These are phyloP conservation scores for Allium cepa DNA, from an alignment of 106 monocot genomes.

Conservation along the genomic window DNA sequence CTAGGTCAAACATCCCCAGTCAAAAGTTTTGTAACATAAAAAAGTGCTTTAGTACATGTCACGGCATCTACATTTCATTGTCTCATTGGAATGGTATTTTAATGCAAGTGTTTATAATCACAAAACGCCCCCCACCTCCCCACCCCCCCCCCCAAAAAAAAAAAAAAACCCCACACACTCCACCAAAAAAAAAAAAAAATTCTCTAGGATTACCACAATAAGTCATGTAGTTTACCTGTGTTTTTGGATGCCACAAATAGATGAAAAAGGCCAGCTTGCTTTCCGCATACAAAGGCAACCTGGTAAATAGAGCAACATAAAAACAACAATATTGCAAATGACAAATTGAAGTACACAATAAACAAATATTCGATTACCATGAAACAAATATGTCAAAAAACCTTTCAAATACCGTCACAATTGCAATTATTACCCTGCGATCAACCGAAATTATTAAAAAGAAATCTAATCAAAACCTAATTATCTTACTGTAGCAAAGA, in stretches of 20 bases:
- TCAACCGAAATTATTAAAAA: not conserved
- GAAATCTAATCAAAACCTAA: not conserved
- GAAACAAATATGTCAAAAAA: slow-evolving; percentile 22
- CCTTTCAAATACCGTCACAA: slow-evolving; percentile 19
- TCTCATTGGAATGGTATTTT: too few relatives aligned
- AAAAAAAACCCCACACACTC: too few relatives aligned
- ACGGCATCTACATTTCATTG: too few relatives aligned
- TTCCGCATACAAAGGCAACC: slow-evolving; percentile 45
- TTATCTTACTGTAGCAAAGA: not conserved
- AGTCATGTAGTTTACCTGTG: slow-evolving; percentile 10
- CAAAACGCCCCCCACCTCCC: too few relatives aligned
- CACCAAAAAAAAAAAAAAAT: too few relatives aligned
- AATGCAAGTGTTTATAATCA: too few relatives aligned
- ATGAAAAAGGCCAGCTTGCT: slow-evolving; percentile 47
- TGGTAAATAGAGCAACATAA: not conserved
- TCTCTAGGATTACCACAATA: too few relatives aligned
- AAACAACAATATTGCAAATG: not conserved
- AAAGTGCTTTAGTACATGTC: too few relatives aligned
- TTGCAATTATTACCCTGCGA: slow-evolving; percentile 25
- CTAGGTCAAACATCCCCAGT: too few relatives aligned
- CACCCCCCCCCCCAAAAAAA: too few relatives aligned
- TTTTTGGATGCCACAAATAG: slow-evolving; percentile 50
- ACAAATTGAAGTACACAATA: not conserved
- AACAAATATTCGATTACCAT: slow-evolving; percentile 6
- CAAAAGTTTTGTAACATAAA: too few relatives aligned